These are phyloP conservation scores for Anaeramoeba flamelloides DNA, from an alignment of 78 protist genomes.

Conservation along the genomic window DNA sequence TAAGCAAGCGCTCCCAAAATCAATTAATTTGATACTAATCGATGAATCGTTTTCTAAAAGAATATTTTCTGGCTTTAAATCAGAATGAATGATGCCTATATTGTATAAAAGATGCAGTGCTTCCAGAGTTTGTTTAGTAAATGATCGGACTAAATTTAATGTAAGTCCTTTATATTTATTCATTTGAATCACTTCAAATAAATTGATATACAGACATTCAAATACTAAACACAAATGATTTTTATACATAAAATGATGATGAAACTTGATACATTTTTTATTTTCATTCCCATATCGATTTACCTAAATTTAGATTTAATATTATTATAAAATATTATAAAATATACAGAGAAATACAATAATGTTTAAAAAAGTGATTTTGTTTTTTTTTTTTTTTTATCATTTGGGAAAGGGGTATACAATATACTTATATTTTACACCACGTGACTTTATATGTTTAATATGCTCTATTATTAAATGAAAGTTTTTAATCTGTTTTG, in stretches of 20 bases:
- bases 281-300: too few species aligned
- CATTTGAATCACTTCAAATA: neutral
- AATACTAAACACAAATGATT: neutral
- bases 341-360: too few species aligned
- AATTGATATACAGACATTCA: neutral
- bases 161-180: neutral
- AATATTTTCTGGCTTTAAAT: slow-evolving; percentile 3
- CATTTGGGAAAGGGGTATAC: too few species aligned
- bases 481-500: too few species aligned
- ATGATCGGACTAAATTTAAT: neutral
- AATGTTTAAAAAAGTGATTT: too few species aligned
- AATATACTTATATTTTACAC: too few species aligned
- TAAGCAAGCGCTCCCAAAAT: neutral
- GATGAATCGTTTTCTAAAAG: neutral
- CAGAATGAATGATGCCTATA: neutral
- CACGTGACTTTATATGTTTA: too few species aligned
- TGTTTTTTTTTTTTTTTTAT: too few species aligned
- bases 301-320: too few species aligned
- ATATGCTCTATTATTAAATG: too few species aligned
- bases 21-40: neutral
- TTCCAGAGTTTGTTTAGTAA: neutral
- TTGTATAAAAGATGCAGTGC: neutral
- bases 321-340: too few species aligned
- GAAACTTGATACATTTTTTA: too few species aligned
- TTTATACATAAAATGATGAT: neutral